Evolutionary conservation across 1,139 yeast genomes (phyloP), one percentile per base, ranked within the genome.

Genomic region (Suhomyces ambrosiae): DNA sequence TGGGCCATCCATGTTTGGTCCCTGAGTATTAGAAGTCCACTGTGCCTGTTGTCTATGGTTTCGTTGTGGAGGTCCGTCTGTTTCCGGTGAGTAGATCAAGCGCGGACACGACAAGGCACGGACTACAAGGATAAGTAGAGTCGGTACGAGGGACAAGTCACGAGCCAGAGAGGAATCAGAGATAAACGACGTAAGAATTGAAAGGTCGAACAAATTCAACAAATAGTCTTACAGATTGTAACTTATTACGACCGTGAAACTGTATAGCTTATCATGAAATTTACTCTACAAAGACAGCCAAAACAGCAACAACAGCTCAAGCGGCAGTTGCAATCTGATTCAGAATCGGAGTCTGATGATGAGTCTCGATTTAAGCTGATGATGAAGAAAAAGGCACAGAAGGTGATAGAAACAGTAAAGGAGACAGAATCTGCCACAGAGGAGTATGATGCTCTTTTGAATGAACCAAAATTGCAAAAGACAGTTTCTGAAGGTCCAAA

Each of bases 1-100:
- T 15, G 65, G 50, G 13, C 57, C 57, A 32, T 53, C 54, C 68
- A 61, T 63, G 33, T 26, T 29, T 14, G 22, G 13, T 24, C 17
- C 10, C 12, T 12, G 9, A 19, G 11, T 23, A n/a, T n/a, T n/a
- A n/a, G n/a, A n/a, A n/a, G n/a, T 31, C 18, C 16, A 7, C 7
- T 18, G 24, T 24, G 19, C 8, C 1, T 7, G 24, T 14, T n/a
- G 1, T 25, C 19, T 24, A 25, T 13, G 10, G 8, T 24, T 16
- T 22, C 29, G 23, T 7, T 19, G 29, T n/a, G 27, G 22, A 9
- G 15, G 22, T 18, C 21, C 21, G 21, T 18, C 21, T 18, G 21
- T 18, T 18, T 5, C 21, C 21, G 21, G 21, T n/a, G 21, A 6
- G 5, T 18, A 18, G 21, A 18, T 18, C 21, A 18, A n/a, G 21